Base-by-base conservation (phyloP, 352 stramenopile genomes). In the Globisporangium heterothallicum region DNA sequence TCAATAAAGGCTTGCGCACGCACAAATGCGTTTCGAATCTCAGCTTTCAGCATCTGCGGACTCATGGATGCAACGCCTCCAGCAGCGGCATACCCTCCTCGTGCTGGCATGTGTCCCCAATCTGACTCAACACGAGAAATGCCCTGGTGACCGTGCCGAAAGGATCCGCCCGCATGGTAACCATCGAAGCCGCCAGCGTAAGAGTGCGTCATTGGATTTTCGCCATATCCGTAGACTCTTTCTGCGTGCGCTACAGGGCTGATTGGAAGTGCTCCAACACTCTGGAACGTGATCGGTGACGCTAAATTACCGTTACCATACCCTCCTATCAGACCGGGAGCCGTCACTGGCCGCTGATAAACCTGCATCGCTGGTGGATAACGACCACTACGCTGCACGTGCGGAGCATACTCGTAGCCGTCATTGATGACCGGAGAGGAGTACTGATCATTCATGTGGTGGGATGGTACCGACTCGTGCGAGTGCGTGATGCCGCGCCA, bases 401-500 rank as follows among this genome's bases (percentile, higher is more conserved):
- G 24, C 18, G 42, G 36, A 34, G 56, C 42, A 38, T 54, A 58
- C 21, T 53, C 56, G 26, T 44, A 42, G 27, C 54, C 49, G 38
- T 55, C 58, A 53, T 48, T 34, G 6, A 34, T 10, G 29, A 6
- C 10, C 10, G 29, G 29, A 34, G 29, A 34, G 10, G 10, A 34
- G 45, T 25, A 48, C 56, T 29, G 27, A 21, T 21, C 29, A 43
- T 29, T 43, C 22, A 50, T 50, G 26, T 19, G 45, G 16, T 6
- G 42, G 16, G 62, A 38, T 0, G 48, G 53, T 4, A 58, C 38
- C 18, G 53, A 42, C 24, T 79, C 72, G 21, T 54, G 46, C 30
- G 77, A 85, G 49, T 88, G 77, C 6, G 77, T 88, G 58, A 88
- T 78, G 30, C 77, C 77, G 12, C 70, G 66, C 77, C 77, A 88